Percentiles rank a stretch among this genome's conserved stretches.
These are phyloP conservation scores for Prototheca wickerhamii DNA, from an alignment of 163 green algal genomes.

Conservation along the genomic window DNA sequence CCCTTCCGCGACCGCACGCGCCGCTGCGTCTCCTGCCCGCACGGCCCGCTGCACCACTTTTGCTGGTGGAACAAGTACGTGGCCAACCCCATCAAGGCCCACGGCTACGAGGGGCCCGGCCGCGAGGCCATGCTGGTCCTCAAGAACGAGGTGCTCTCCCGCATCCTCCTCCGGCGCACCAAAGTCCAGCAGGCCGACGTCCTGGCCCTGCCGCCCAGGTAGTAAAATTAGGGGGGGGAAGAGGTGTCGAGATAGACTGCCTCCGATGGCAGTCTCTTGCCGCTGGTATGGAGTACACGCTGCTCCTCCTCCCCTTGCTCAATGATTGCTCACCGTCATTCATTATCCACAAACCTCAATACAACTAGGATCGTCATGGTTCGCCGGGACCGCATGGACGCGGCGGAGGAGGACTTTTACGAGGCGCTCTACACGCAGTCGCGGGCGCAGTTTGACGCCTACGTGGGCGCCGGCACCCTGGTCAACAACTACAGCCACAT, in stretches of 20 bases:
- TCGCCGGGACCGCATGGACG: constrained; percentile 66
- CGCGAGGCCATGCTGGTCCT: constrained; percentile 67
- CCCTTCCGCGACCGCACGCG: constrained; percentile 46
- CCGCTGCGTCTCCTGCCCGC: constrained; percentile 51
- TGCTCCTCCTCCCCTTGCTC: too few relatives aligned
- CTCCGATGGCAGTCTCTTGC: not conserved
- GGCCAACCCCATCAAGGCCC: constrained; percentile 86
- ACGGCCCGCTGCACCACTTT: constrained; percentile 65
- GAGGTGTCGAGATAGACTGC: not conserved
- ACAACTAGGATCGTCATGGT: constrained; percentile 47
- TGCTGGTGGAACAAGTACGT: constrained; percentile 88
- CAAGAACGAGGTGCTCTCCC: constrained; percentile 59
- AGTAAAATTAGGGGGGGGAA: not conserved
- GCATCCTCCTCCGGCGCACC: constrained; percentile 77
- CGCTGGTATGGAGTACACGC: too few relatives aligned
- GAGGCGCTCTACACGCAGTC: constrained; percentile 75
- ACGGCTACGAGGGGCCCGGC: constrained; percentile 68
- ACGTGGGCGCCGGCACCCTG: constrained; percentile 63
- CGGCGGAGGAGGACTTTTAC: constrained; percentile 86
- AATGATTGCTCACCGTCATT: not conserved
- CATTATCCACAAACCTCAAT: not conserved
- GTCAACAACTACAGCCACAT: constrained; percentile 94
- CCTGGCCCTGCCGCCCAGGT: constrained; percentile 77
- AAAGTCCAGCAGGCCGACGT: constrained; percentile 89
- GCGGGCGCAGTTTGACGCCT: constrained; percentile 76